A percentile compares a stretch with the other conserved stretches of the same genome.
Conservation (phyloP, 2,329 filamentous ascomycete genomes). For the Neonectria punicea region DNA sequence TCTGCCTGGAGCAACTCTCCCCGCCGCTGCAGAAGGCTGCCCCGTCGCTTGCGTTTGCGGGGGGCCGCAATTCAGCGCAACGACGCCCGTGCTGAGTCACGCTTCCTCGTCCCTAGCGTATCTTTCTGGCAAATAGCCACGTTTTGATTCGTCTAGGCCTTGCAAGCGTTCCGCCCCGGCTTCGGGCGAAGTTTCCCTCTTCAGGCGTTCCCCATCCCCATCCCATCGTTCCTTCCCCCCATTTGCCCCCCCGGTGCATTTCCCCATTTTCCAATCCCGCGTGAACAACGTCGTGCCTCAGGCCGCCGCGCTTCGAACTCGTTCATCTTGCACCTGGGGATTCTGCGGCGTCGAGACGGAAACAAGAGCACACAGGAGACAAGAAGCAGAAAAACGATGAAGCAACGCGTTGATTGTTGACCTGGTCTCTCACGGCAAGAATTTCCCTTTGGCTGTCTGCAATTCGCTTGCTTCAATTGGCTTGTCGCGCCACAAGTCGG, state of each 20-base stretch:
- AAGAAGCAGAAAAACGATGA: not conserved
- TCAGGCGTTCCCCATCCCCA: slow-evolving; percentile 20
- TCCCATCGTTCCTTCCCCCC: not conserved
- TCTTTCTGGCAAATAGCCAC: slow-evolving; percentile 7
- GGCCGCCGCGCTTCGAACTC: slow-evolving; percentile 12
- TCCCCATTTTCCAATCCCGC: slow-evolving; percentile 29
- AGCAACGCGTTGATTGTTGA: slow-evolving; percentile 4
- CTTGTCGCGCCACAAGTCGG: slow-evolving; percentile 21
- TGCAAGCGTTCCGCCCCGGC: slow-evolving; percentile 5
- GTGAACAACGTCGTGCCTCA: slow-evolving; percentile 31
- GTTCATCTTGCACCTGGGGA: slow-evolving; percentile 14
- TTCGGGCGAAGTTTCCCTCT: slow-evolving; percentile 39
- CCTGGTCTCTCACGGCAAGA: not conserved
- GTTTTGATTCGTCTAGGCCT: slow-evolving; percentile 23
- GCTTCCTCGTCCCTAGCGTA: slow-evolving; percentile 4
- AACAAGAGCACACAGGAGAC: not conserved
- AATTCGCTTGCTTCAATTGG: slow-evolving; percentile 10
- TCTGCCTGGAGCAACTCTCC: slow-evolving; percentile 21
- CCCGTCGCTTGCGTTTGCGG: slow-evolving; percentile 30
- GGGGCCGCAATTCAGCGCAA: not conserved
- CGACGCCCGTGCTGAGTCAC: slow-evolving; percentile 23
- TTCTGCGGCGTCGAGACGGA: slow-evolving; percentile 8
- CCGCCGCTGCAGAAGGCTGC: slow-evolving; percentile 19
- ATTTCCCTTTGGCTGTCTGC: not conserved
- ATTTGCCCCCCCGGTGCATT: slow-evolving; percentile 12